Percentiles rank a stretch among this genome's conserved stretches.
phyloP scores from a whole-genome alignment of 192 early-diverging fungal genomes.

The Irineochytrium annulatum region DNA sequence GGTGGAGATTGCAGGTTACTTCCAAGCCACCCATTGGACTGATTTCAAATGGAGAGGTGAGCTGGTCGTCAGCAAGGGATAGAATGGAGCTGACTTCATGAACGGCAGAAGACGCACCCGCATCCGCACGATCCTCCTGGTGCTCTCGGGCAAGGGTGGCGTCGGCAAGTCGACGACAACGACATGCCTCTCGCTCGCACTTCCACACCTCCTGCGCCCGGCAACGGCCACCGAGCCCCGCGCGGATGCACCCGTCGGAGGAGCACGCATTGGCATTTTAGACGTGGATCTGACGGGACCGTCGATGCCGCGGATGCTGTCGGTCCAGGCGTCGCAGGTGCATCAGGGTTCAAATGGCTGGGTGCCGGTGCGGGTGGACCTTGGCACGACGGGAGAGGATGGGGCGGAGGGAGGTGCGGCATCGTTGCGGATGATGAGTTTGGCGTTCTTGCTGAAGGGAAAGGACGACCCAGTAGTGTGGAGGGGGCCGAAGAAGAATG shows the following conservation, averaged over 20 bases:
- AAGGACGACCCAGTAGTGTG: constrained; percentile 91
- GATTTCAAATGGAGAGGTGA: no score
- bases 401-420: constrained; percentile 14
- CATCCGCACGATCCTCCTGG: constrained; percentile 82
- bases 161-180: constrained; percentile 96
- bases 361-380: constrained; percentile 43
- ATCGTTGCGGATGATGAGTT: constrained; percentile 85
- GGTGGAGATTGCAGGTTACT: no score
- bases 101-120: no score
- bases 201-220: constrained; percentile 58
- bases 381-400: background rate
- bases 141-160: constrained; percentile 97
- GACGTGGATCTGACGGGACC: constrained; percentile 98
- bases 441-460: constrained; percentile 86
- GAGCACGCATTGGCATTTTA: constrained; percentile 64
- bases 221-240: constrained; percentile 87
- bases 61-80: no score
- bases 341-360: constrained; percentile 76
- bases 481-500: constrained; percentile 55
- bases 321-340: constrained; percentile 72
- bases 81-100: no score
- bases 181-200: constrained; percentile 81
- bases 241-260: constrained; percentile 54
- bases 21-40: no score
- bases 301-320: constrained; percentile 91